Evolutionary conservation across 148 eudicot genomes (phyloP), one percentile per base, ranked within the genome.

Genomic region (Dysphania ambrosioides): DNA sequence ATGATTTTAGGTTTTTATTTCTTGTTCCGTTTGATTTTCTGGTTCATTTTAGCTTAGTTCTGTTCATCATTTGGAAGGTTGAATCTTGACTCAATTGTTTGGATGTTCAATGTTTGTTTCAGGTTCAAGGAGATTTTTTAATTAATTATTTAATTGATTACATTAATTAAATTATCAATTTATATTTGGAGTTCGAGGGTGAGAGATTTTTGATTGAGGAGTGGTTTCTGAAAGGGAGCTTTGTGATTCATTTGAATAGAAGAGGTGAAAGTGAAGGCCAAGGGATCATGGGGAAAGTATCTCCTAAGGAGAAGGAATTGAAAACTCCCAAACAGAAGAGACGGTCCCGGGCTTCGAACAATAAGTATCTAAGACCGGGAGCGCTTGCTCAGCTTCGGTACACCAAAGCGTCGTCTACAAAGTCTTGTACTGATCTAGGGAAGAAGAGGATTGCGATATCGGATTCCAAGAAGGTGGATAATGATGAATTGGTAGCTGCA

Each of bases 371-470:
- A 77, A 90, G 78, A 81, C 99, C 97, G 34, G 99, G 97, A 56
- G 99, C 92, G 3, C 90, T 92, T 55, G 97, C 96, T 64, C 96
- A 89, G 83, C 79, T 92, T 38, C 91, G 97, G 15, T 77, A 88
- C 66, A 85, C 53, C 61, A 95, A 88, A 81, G 91, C 86, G 0
- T 55, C 86, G 0, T 77, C 85, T 30, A 68, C 92, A 23, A 87
- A 87, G 83, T 84, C 86, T 16, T 88, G 92, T 74, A 87, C 91
- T 12, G 96, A 90, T 86, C 64, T 89, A 31, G 97, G 92, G 72
- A 95, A 90, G 91, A 90, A 89, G 78, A 87, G 92, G 84, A 87
- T 87, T 41, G 99, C 75, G 5, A 79, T 88, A 63, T 78, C 82
- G n/a, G 83, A 75, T 79, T 75, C 75, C 21, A 78, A 85, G n/a